Evolutionary conservation across 352 stramenopile genomes (phyloP), one percentile per base, ranked within the genome.

Genomic region (Aphanomyces astaci): DNA sequence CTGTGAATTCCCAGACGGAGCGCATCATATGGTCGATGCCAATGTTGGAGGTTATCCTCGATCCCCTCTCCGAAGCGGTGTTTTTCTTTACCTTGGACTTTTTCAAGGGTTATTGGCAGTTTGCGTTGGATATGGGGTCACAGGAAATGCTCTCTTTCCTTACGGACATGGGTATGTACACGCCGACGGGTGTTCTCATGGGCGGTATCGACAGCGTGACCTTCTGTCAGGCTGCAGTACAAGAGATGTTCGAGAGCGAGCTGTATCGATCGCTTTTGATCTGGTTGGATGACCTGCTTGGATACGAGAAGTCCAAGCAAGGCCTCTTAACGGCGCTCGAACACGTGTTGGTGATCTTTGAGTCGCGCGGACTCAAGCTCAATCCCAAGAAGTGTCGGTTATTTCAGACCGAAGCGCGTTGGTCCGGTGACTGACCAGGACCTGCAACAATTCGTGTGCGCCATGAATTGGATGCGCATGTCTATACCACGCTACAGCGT

Each of bases 21-120:
- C 15, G 39, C 4, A 68, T 75, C 49, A 59, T 67, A 0, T 75
- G 71, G 46, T 54, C 65, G 1, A n/a, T 71, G 10, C 73, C 62
- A 4, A 71, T 72, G 45, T 36, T 74, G 0, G 36, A 71, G 1
- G 70, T 70, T 4, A 49, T 71, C 2, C 63, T 65, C 2, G 60
- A 67, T 7, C 7, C 49, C 19, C 43, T 73, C 0, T 32, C 36
- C 15, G 56, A 46, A 31, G 17, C 55, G 46, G 0, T 65, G 43
- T 5, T 31, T 36, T n/a, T 73, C 9, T 64, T 33, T 0, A 63
- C 70, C 25, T 65, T 73, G 17, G 73, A 76, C 27, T 57, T 76
- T 43, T 63, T 69, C 7, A 75, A 72, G 33, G 72, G 69, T 1
- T 77, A 71, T 43, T 77, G 69, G 69, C 64, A 75, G 51, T 28